Evolutionary conservation across 345 rosid genomes (phyloP), one percentile per base, ranked within the genome.

Genomic region (Microcos paniculata): DNA sequence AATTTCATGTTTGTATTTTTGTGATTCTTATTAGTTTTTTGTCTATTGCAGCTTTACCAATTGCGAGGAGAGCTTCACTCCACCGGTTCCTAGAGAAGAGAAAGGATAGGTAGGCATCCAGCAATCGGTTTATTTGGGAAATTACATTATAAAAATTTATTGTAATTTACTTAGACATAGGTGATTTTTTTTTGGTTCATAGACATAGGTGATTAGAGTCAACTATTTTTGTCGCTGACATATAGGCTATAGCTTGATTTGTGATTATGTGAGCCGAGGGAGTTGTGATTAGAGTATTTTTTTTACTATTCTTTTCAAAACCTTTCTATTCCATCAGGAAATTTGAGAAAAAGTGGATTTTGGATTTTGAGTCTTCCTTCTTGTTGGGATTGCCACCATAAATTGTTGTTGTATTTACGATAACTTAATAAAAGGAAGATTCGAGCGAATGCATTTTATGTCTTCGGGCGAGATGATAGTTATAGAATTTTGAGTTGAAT

Each of bases 31-130:
- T 35, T 4, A 52, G 14, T 40, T 61, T 23, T 52, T 40, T 61
- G 23, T n/a, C 18, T 51, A 69, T 58, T 80, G 64, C 89, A 92
- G 98, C 90, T 81, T 86, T 95, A 23, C 99, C 99, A 48, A 88
- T 95, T 62, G 96, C 96, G n/a, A 85, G 97, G 88, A 84, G 91
- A 81, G 96, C 94, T 72, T 95, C 99, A 31, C 98, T 95, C 18
- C 99, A 91, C 79, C 88, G 99, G 70, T 95, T 95, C 89, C 46
- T 95, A 70, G 97, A 86, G 82, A 95, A 91, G 90, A 88, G 99
- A 74, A 95, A 95, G 83, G 96, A 95, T 42, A 88, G 96, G 98
- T 93, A 91, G 53, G 87, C 75, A 74, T 61, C 33, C 45, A 43
- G 71, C 62, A 40, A 77, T 30, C 11, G 3, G 4, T n/a, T 48